A percentile compares a stretch with the other conserved stretches of the same genome.
These are phyloP conservation scores for Sanghuangporus weigelae DNA, from an alignment of 1,284 basidiomycete species.

Conservation along the genomic window DNA sequence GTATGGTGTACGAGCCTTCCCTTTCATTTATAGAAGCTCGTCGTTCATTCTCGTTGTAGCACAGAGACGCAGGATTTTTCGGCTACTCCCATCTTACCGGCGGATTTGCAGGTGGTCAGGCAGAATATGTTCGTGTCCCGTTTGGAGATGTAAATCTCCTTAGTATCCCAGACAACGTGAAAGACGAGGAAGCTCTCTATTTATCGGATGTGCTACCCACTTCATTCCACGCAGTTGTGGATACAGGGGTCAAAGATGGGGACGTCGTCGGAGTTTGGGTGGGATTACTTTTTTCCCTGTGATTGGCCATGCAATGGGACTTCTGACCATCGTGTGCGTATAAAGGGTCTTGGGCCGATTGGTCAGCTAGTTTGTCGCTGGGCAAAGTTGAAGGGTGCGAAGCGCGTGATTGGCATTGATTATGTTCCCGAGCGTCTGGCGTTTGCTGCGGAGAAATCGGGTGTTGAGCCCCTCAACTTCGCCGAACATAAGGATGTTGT, in stretches of 20 bases:
- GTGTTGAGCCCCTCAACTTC: slow-evolving; percentile 65
- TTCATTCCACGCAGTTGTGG: slow-evolving; percentile 63
- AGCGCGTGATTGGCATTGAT: slow-evolving; percentile 72
- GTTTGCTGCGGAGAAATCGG: slow-evolving; percentile 49
- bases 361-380: slow-evolving; percentile 58
- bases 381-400: slow-evolving; percentile 65
- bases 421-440: slow-evolving; percentile 54
- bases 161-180: slow-evolving; percentile 58
- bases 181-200: slow-evolving; percentile 61
- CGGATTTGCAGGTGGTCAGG: slow-evolving; percentile 69
- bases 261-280: slow-evolving; percentile 66
- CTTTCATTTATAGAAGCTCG: background rate
- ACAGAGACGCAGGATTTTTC: slow-evolving; percentile 68
- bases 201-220: slow-evolving; percentile 71
- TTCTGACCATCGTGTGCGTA: background rate
- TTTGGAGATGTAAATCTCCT: slow-evolving; percentile 69
- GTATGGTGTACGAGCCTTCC: slow-evolving; percentile 44
- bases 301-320: background rate
- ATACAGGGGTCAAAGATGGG: slow-evolving; percentile 61
- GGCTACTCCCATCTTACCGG: slow-evolving; percentile 73
- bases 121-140: slow-evolving; percentile 64
- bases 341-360: slow-evolving; percentile 55
- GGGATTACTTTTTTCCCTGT: background rate
- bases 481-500: slow-evolving; percentile 50
- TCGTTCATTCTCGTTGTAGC: slow-evolving; percentile 15